Percentiles rank a stretch among this genome's conserved stretches.
Evolutionary conservation across 129 eudicot genomes (phyloP).

Genomic region (Tagetes patula): DNA sequence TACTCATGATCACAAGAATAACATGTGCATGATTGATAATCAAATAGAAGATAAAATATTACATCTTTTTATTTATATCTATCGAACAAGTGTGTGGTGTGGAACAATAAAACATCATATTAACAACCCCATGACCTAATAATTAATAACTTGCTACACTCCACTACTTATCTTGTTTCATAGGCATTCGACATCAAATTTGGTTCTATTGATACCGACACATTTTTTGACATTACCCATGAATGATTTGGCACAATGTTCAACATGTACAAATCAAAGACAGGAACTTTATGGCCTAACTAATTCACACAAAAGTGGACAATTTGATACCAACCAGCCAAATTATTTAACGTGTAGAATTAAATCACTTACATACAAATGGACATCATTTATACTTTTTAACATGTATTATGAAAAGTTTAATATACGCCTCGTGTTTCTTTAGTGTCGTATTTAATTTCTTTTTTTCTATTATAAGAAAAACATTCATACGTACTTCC

Average conservation of each 20-base stretch:
- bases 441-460: too few relatives aligned
- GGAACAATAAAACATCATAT: slow-evolving; percentile 8
- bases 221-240: slow-evolving; percentile 18
- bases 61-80: background rate
- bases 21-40: background rate
- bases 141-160: slow-evolving; percentile 16
- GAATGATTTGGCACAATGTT: slow-evolving; percentile 20
- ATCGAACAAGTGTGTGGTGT: slow-evolving; percentile 7
- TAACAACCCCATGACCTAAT: slow-evolving; percentile 20
- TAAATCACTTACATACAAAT: background rate
- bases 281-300: background rate
- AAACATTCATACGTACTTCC: too few relatives aligned
- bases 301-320: slow-evolving; percentile 16
- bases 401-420: background rate
- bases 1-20: background rate
- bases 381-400: background rate
- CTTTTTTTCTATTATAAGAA: background rate
- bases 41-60: background rate
- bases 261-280: slow-evolving; percentile 17
- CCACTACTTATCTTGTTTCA: slow-evolving; percentile 26
- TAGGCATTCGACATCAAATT: slow-evolving; percentile 19
- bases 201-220: slow-evolving; percentile 19
- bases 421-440: too few relatives aligned
- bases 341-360: background rate
- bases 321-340: slow-evolving; percentile 15